Base-by-base conservation (phyloP, 2,329 filamentous ascomycete species). In the Aspergillus sojae region DNA sequence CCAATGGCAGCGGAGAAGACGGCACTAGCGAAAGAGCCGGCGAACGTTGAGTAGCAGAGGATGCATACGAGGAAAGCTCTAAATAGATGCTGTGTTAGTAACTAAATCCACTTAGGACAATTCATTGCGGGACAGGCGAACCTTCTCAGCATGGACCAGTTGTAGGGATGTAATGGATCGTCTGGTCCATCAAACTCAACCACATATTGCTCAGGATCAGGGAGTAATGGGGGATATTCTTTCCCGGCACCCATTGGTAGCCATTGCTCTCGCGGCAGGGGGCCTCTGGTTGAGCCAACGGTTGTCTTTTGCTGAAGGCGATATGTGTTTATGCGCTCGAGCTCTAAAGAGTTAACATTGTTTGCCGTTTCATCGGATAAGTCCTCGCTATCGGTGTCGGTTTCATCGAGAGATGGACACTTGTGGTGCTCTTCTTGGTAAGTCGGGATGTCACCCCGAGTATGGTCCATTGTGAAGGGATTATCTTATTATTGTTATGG, bases 1-100 rank as follows among this genome's bases (percentile, higher is more conserved):
- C 65, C 64, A 0, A 89, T 90, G 5, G 89, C 88, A 19, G 88
- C 80, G 1, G 89, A 91, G 79, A 91, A 93, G 70, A 92, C 88
- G 75, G 87, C 89, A 10, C 77, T 79, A 0, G 81, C 80, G 64
- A 87, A 86, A 0, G 84, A 82, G 0, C 81, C 77, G 1, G 79
- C 75, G 45, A 87, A 77, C 3, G 85, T 86, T 6, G 81, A 81
- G 59, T 82, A 86, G 16, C 72, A 71, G 5, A 76, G 62, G 1
- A 71, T 64, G 30, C 61, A 58, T 1, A 75, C 74, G 5, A 75
- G 67, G 6, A 57, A 43, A 3, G 69, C 54, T 43, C 70, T 70
- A 43, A 14, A 19, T 9, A 23, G 6, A 30, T 12, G 14, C 14
- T 2, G 5, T 56, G 26, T 63, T 54, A 52, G 53, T n/a, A 16